Base-by-base conservation (phyloP, 768 basidiomycete species). In the Lactarius deliciosus region DNA sequence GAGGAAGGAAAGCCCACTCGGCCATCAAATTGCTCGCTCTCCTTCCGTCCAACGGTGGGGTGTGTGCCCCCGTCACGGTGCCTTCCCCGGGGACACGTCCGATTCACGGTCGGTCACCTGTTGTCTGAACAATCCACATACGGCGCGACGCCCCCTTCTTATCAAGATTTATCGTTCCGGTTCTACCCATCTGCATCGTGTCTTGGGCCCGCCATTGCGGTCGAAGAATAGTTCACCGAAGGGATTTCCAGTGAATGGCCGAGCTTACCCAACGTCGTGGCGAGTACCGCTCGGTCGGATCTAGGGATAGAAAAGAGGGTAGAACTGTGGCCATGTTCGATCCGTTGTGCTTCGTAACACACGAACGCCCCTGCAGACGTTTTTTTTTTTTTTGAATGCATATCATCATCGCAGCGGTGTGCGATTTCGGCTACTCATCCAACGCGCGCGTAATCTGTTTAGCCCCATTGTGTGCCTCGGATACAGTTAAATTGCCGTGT, bases 351-450 rank as follows among this genome's bases (percentile, higher is more conserved):
- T 25, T 22, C n/a, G 3, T 2, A 13, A 25, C 25, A 25, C 25
- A 15, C 25, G 50, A 25, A 25, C 25, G 25, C 22, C 50, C 50
- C 5, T 53, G 30, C 30, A 56, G 30, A 13, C 5, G 1, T 20
- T 18, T 56, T 18, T 8, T 56, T 34, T 9, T 34, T 34, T 34
- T 34, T 34, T 8, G 16, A 32, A 34, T 34, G 50, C 7, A 25
- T 13, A 53, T 15, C 38, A 58, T 64, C 63, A 57, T 57, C 63
- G 25, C 43, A 40, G 30, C 54, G 20, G 13, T 11, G 41, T 10
- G 34, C 28, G 59, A 60, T 63, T 45, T 64, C 64, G 64, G 64
- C 57, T 64, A 64, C 57, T 64, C 64, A 64, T 58, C 47, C 36
- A 61, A 25, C n/a, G 47, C 11, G 53, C 34, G 57, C 47, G 64